A percentile compares a stretch with the other conserved stretches of the same genome.
Conservation (phyloP, 2,329 filamentous ascomycete species). For the Scedosporium boydii region DNA sequence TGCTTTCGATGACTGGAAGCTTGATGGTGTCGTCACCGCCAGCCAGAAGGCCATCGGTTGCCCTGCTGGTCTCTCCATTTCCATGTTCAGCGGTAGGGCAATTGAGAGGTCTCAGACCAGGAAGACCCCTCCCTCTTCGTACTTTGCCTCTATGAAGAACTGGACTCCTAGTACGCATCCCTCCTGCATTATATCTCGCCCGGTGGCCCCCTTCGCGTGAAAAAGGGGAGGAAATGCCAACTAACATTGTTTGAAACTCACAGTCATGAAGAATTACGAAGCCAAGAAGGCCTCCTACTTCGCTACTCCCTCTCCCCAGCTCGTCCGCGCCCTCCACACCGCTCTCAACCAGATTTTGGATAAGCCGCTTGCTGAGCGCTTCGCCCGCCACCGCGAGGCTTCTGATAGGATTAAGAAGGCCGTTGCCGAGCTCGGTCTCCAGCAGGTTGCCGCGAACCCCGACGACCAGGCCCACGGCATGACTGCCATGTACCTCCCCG, state of each 20-base stretch:
- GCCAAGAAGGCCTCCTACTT: conserved; percentile 97
- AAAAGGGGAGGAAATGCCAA: not conserved
- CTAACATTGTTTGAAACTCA: conserved; percentile 6
- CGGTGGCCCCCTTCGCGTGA: not conserved
- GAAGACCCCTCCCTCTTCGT: conserved; percentile 73
- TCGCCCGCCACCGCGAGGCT: conserved; percentile 67
- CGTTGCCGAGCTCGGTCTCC: conserved; percentile 69
- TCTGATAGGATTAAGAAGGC: conserved; percentile 83
- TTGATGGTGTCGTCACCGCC: conserved; percentile 89
- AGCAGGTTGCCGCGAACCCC: conserved; percentile 74
- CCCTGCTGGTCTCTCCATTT: conserved; percentile 86
- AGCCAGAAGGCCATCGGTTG: conserved; percentile 96
- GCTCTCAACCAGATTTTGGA: conserved; percentile 76
- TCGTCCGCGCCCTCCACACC: conserved; percentile 87
- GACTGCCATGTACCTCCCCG: conserved; percentile 94
- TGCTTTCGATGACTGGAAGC: conserved; percentile 85
- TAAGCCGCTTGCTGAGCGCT: conserved; percentile 71
- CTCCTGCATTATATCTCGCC: not conserved
- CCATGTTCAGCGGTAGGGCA: conserved; percentile 85
- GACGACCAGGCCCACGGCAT: conserved; percentile 94
- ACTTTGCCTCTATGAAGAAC: conserved; percentile 96
- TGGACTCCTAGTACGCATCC: conserved; percentile 74
- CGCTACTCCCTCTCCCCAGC: conserved; percentile 88
- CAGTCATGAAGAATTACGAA: conserved; percentile 98
- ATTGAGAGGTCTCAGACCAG: conserved; percentile 71